phyloP scores from a whole-genome alignment of 495 filamentous ascomycete species.

The Penicillium desertorum region DNA sequence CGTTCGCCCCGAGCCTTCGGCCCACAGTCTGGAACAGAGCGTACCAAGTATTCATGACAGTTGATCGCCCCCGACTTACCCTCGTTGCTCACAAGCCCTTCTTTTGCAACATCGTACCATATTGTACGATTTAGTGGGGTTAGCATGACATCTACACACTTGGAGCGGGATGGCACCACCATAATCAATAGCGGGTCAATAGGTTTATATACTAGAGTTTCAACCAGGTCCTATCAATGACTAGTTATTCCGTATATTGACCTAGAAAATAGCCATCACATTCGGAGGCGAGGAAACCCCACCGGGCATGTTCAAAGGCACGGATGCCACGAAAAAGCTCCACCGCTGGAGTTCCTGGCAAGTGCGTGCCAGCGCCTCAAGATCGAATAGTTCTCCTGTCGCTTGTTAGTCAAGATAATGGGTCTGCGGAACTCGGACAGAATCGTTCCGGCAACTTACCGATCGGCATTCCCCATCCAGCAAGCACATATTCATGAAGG shows the following conservation, averaged over 20 bases:
- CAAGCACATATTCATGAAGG: conserved; percentile 54
- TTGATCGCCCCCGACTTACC: background rate
- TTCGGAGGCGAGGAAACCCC: conserved; percentile 52
- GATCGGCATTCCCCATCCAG: conserved; percentile 58
- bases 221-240: background rate
- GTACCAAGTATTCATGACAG: background rate
- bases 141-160: background rate
- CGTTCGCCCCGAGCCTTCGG: conserved; percentile 3
- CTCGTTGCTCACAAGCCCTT: background rate
- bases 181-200: background rate
- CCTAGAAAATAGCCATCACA: conserved; percentile 47
- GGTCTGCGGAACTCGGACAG: background rate
- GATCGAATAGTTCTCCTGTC: conserved; percentile 54
- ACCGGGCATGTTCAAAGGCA: conserved; percentile 54
- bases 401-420: conserved; percentile 8
- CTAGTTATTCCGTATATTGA: background rate
- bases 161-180: background rate
- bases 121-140: background rate
- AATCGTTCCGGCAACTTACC: conserved; percentile 30
- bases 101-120: too few relatives aligned
- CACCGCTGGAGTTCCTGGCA: conserved; percentile 48
- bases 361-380: conserved; percentile 46
- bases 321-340: conserved; percentile 55
- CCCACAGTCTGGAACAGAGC: background rate
- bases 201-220: background rate